Percentiles rank a stretch among this genome's conserved stretches.
Evolutionary conservation across 192 early-diverging fungal genomes (phyloP).

Genomic region (Pilaira anomala): DNA sequence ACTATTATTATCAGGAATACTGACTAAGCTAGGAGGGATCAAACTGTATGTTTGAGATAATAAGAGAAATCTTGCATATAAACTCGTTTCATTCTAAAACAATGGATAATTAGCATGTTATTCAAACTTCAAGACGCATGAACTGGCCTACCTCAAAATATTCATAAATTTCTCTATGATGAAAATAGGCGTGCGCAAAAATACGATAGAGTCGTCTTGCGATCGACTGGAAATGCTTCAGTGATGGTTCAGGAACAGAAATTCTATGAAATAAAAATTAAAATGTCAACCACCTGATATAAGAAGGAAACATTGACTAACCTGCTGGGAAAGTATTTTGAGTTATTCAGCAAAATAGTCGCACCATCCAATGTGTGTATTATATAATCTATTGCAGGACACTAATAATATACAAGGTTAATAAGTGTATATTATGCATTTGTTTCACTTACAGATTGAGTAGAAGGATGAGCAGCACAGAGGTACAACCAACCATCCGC

Average conservation of each 20-base stretch:
- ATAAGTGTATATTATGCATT: background rate
- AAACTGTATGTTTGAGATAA: slow-evolving; percentile 62
- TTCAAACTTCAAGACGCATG: background rate
- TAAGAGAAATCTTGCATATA: slow-evolving; percentile 73
- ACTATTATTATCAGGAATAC: slow-evolving; percentile 49
- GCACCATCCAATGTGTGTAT: slow-evolving; percentile 94
- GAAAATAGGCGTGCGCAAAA: slow-evolving; percentile 94
- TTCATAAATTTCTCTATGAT: slow-evolving; percentile 88
- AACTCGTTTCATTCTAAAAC: slow-evolving; percentile 58
- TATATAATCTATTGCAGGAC: slow-evolving; percentile 88
- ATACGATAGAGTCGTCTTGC: slow-evolving; percentile 93
- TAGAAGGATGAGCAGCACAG: slow-evolving; percentile 83
- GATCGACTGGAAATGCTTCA: slow-evolving; percentile 87
- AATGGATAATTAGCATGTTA: background rate
- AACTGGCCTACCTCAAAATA: slow-evolving; percentile 73
- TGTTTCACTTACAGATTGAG: slow-evolving; percentile 57
- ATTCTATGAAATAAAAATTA: slow-evolving; percentile 40
- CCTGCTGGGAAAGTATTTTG: slow-evolving; percentile 75
- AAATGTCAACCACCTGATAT: background rate
- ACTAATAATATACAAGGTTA: slow-evolving; percentile 42
- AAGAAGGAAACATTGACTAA: no score
- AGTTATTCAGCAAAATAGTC: slow-evolving; percentile 70
- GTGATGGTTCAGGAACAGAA: slow-evolving; percentile 59
- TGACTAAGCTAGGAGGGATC: slow-evolving; percentile 66
- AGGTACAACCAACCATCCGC: slow-evolving; percentile 88